Evolutionary conservation across 2,329 filamentous ascomycete genomes (phyloP), one percentile per base, ranked within the genome.

Genomic region (Elsinoe arachidis): DNA sequence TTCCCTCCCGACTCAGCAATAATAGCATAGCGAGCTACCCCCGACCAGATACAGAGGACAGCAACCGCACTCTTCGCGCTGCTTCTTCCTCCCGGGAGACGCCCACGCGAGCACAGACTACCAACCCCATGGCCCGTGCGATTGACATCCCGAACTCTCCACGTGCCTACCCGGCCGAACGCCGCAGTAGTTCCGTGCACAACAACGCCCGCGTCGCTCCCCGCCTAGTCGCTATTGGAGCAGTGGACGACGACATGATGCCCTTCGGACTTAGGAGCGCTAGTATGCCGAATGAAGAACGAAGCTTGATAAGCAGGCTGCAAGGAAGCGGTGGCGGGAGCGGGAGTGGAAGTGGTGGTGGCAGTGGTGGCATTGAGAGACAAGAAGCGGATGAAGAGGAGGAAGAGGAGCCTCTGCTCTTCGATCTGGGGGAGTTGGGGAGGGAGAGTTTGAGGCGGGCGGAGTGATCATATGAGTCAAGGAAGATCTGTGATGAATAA

Each of bases 1-100:
- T 97, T 26, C 92, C 92, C 17, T 96, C 91, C 6, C 82, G 93
- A n/a, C 76, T 99, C 19, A 95, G 90, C 67, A 90, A 93, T 61
- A 91, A 95, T 67, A 93, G 88, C 54, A 89, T 93, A 60, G 66
- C 59, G 63, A 69, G 55, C 63, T 63, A 17, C 49, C 38, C 7
- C 41, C 47, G 23, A 51, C 55, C 14, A 21, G 46, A 43, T 5
- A 47, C 57, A 2, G 52, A 47, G 5, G 44, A 54, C 7, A 34
- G 53, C 62, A 65, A 52, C 26, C 54, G 56, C n/a, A 49, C 54
- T 5, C 30, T 58, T 1, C 54, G 54, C 23, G 43, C 55, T 9
- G 39, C 51, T 4, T 47, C 57, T 10, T 34, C 26, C 5, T 30
- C 52, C 3, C 21, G 19, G 1, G 23, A n/a, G 15, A 39, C 52